Evolutionary conservation across 768 basidiomycete genomes (phyloP).

Genomic region (Inosperma sp.): DNA sequence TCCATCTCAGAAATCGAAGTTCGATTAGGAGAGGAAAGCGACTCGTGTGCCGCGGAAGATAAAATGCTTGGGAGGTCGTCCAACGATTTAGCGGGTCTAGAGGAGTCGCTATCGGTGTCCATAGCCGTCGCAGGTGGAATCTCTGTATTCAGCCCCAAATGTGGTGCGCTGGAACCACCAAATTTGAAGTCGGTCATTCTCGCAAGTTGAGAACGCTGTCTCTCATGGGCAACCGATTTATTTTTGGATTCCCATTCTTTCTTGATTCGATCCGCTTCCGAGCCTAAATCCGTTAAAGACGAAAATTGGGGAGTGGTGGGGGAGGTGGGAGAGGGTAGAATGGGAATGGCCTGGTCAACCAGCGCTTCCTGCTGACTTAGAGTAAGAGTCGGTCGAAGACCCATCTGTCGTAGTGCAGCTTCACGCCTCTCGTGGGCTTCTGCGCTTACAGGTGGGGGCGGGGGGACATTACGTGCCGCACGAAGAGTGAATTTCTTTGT

Average conservation of each 20-base stretch:
- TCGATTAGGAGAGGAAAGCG: no score
- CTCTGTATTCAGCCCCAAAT: no score
- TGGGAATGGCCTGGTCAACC: conserved; percentile 34
- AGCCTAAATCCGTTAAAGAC: conserved; percentile 17
- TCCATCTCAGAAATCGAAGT: conserved; percentile 1
- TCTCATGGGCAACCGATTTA: conserved; percentile 19
- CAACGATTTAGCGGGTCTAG: no score
- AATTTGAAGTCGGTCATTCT: conserved; percentile 36
- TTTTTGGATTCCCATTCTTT: conserved; percentile 49
- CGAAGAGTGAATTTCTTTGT: neutral
- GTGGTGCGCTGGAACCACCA: conserved; percentile 20
- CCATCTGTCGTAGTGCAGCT: conserved; percentile 57
- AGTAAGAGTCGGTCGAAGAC: conserved; percentile 49
- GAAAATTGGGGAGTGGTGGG: conserved; percentile 12
- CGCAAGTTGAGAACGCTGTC: no score
- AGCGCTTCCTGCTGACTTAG: conserved; percentile 39
- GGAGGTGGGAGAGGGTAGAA: conserved; percentile 20
- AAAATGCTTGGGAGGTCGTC: no score
- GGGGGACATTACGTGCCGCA: neutral
- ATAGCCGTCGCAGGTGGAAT: no score
- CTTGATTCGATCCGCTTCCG: conserved; percentile 52
- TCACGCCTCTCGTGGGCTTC: conserved; percentile 37
- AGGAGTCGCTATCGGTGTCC: no score
- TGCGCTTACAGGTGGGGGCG: conserved; percentile 17
- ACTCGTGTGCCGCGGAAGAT: no score